Percentiles rank a stretch among this genome's conserved stretches.
phyloP scores from a whole-genome alignment of 2,329 filamentous ascomycete species.

The Coccinonectria pachysandricola region DNA sequence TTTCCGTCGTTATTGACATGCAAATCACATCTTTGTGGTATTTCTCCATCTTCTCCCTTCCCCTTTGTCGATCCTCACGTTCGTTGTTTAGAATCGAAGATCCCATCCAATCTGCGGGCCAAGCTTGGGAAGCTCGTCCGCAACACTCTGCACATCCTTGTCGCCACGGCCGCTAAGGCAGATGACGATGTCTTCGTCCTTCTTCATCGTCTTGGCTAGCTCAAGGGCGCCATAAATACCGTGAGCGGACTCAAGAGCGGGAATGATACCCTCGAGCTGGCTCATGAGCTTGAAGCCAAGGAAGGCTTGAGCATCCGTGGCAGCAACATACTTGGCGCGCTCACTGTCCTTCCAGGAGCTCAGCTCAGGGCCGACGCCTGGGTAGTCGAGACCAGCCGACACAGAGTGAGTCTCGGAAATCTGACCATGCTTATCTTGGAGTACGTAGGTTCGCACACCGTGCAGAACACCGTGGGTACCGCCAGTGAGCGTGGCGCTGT shows the following conservation, averaged over 20 bases:
- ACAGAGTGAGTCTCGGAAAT: slow-evolving; percentile 94
- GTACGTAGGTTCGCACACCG: slow-evolving; percentile 89
- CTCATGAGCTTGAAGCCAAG: slow-evolving; percentile 74
- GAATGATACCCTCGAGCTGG: slow-evolving; percentile 92
- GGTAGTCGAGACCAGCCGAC: slow-evolving; percentile 93
- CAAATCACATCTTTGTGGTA: neutral
- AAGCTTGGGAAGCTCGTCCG: slow-evolving; percentile 80
- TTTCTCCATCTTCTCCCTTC: slow-evolving; percentile 1
- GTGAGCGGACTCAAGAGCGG: slow-evolving; percentile 87
- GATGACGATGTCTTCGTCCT: slow-evolving; percentile 84
- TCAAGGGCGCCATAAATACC: slow-evolving; percentile 83
- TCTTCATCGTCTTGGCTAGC: slow-evolving; percentile 83
- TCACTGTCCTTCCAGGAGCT: slow-evolving; percentile 84
- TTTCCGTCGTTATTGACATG: too few relatives aligned
- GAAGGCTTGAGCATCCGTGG: slow-evolving; percentile 86
- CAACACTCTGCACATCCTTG: slow-evolving; percentile 98
- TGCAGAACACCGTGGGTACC: slow-evolving; percentile 90
- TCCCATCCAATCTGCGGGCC: slow-evolving; percentile 81
- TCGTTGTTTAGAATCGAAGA: slow-evolving; percentile 43
- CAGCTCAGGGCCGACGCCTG: slow-evolving; percentile 89
- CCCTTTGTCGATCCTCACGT: neutral
- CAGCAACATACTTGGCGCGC: slow-evolving; percentile 79
- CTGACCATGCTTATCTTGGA: slow-evolving; percentile 88
- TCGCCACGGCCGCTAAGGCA: slow-evolving; percentile 89
- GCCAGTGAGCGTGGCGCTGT: slow-evolving; percentile 78